Percentiles rank a stretch among this genome's conserved stretches.
Conservation (phyloP, 495 filamentous ascomycete genomes). For the Acidiella bohemica region DNA sequence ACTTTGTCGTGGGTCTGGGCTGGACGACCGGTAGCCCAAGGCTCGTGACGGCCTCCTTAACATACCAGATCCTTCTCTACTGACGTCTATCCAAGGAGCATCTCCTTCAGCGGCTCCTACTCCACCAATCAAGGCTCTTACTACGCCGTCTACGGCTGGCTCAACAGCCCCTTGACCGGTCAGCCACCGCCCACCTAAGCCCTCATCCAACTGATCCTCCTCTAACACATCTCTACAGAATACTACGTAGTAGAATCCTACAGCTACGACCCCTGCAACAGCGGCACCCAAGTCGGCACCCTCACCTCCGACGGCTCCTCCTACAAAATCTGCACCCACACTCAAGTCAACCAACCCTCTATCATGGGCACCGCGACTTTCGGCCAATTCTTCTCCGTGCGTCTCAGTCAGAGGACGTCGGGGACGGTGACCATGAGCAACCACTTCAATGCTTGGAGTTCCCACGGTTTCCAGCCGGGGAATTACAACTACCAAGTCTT, state of each 20-base stretch:
- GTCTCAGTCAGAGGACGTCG: slow-evolving; percentile 34
- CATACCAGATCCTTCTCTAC: neutral
- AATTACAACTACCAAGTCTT: slow-evolving; percentile 25
- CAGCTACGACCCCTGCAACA: slow-evolving; percentile 43
- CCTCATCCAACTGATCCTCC: neutral
- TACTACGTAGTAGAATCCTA: slow-evolving; percentile 48
- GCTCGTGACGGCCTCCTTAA: neutral
- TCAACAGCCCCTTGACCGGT: slow-evolving; percentile 29
- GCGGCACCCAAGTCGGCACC: slow-evolving; percentile 38
- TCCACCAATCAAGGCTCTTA: slow-evolving; percentile 40
- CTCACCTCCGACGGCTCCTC: slow-evolving; percentile 45
- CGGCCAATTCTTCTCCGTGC: slow-evolving; percentile 46
- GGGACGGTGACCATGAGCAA: slow-evolving; percentile 38
- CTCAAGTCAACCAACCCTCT: slow-evolving; percentile 41
- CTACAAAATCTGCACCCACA: slow-evolving; percentile 50
- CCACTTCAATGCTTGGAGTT: slow-evolving; percentile 52
- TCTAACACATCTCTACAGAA: slow-evolving; percentile 34
- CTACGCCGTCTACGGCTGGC: slow-evolving; percentile 50
- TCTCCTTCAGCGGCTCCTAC: slow-evolving; percentile 28
- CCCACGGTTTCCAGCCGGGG: slow-evolving; percentile 34
- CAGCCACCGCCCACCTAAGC: neutral
- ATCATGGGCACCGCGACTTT: slow-evolving; percentile 44
- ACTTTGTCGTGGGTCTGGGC: slow-evolving; percentile 15
- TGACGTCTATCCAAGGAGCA: neutral
- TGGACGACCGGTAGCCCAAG: slow-evolving; percentile 4